Evolutionary conservation across 331 rosid species (phyloP).

Genomic region (Quercus phellos): DNA sequence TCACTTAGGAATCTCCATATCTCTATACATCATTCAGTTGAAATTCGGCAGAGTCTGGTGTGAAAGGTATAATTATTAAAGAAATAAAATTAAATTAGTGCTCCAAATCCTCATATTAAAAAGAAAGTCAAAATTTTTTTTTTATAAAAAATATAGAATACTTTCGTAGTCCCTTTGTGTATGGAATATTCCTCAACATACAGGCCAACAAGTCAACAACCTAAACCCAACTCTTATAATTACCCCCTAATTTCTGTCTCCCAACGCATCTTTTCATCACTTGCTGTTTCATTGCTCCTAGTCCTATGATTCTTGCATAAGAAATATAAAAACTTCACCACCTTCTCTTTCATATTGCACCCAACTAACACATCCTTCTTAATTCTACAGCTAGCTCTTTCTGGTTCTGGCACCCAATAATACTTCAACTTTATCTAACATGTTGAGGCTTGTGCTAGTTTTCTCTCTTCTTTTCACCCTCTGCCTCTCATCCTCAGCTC

Average conservation of each 20-base stretch:
- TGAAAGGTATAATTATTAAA: constrained; percentile 7
- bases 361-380: too few species aligned
- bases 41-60: constrained; percentile 20
- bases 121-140: too few species aligned
- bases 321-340: background rate
- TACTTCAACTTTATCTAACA: constrained; percentile 4
- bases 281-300: background rate
- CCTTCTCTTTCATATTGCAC: background rate
- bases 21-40: background rate
- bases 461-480: constrained; percentile 16
- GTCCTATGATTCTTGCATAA: background rate
- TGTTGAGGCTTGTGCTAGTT: constrained; percentile 25
- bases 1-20: background rate
- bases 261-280: background rate
- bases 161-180: background rate
- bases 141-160: constrained; percentile 1
- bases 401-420: too few species aligned
- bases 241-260: constrained; percentile 8
- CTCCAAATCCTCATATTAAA: background rate
- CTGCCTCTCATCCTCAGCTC: constrained; percentile 22
- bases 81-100: background rate
- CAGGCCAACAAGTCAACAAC: constrained; percentile 28
- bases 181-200: constrained; percentile 41
- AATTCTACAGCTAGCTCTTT: too few species aligned
- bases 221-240: constrained; percentile 36